phyloP scores from a whole-genome alignment of 139 green algal genomes.

The Chlamydomonas sp. region DNA sequence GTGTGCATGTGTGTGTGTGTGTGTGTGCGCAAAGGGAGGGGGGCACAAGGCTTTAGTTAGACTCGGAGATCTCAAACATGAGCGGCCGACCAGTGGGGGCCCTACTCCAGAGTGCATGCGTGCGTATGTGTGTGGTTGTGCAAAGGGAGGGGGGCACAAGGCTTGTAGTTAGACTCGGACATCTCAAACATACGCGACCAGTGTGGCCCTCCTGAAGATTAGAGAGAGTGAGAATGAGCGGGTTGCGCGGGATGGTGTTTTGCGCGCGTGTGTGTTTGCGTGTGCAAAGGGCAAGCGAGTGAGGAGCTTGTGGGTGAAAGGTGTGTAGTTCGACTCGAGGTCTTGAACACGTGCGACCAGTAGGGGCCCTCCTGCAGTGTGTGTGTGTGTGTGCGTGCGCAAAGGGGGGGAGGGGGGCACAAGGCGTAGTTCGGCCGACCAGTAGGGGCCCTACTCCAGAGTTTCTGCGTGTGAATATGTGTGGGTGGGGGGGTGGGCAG shows the following conservation, averaged over 20 bases:
- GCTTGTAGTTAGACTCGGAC: conserved; percentile 51
- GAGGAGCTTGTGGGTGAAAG: conserved; percentile 55
- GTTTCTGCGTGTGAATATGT: too few species aligned
- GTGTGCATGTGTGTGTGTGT: conserved; percentile 2
- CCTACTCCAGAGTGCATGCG: too few species aligned
- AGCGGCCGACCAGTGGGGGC: conserved; percentile 50
- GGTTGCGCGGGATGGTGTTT: too few species aligned
- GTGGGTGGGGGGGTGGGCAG: too few species aligned
- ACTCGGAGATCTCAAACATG: conserved; percentile 87
- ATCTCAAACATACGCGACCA: conserved; percentile 93
- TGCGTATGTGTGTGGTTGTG: too few species aligned
- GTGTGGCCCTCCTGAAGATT: conserved; percentile 74
- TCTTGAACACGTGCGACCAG: conserved; percentile 93
- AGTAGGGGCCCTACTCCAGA: conserved; percentile 66
- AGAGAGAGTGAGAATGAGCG: too few species aligned
- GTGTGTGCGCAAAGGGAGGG: too few species aligned
- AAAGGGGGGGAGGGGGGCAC: too few species aligned
- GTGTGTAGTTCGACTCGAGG: conserved; percentile 72
- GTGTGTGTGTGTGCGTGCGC: too few species aligned
- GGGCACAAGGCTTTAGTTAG: conserved; percentile 21
- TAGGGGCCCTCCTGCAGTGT: conserved; percentile 56
- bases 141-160: too few species aligned
- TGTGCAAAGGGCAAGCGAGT: too few species aligned
- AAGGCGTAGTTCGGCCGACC: conserved; percentile 69
- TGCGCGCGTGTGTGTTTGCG: too few species aligned